These are phyloP conservation scores for Wickerhamomyces pijperi DNA, from an alignment of 805 yeast genomes.

Conservation along the genomic window DNA sequence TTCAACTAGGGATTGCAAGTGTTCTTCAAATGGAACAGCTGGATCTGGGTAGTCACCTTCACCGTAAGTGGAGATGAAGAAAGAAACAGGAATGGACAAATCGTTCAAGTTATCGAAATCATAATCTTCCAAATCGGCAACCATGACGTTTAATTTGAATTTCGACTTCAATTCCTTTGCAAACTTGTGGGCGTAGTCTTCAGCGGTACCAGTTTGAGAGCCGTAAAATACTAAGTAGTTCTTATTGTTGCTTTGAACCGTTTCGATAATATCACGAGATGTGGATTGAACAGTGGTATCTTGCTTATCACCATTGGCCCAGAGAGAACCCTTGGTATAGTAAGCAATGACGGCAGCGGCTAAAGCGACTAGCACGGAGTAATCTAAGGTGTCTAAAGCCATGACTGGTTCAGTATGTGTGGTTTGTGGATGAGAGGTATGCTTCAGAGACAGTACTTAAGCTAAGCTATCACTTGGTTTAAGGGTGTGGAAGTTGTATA, in stretches of 20 bases:
- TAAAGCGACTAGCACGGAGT: slow-evolving; percentile 53
- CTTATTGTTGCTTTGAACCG: slow-evolving; percentile 51
- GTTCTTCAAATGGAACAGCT: slow-evolving; percentile 70
- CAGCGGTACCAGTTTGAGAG: slow-evolving; percentile 98
- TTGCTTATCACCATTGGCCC: slow-evolving; percentile 28
- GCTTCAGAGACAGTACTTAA: too few relatives aligned
- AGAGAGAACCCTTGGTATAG: slow-evolving; percentile 50
- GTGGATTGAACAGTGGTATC: slow-evolving; percentile 23
- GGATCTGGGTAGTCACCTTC: slow-evolving; percentile 98
- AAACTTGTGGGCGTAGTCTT: slow-evolving; percentile 86
- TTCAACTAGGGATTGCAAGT: slow-evolving; percentile 42
- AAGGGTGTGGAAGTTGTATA: too few relatives aligned
- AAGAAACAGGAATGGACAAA: slow-evolving; percentile 52
- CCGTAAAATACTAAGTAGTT: slow-evolving; percentile 78
- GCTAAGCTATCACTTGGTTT: too few relatives aligned
- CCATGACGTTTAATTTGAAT: slow-evolving; percentile 73
- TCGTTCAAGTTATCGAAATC: slow-evolving; percentile 70
- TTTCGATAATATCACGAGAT: slow-evolving; percentile 48
- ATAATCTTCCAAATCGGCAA: slow-evolving; percentile 80
- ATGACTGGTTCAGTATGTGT: slow-evolving; percentile 16
- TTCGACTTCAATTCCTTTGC: slow-evolving; percentile 79
- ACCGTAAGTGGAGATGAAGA: slow-evolving; percentile 89
- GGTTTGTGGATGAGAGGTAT: too few relatives aligned
- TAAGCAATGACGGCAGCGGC: slow-evolving; percentile 57
- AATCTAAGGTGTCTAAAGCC: slow-evolving; percentile 65